Base-by-base conservation (phyloP, 768 basidiomycete genomes). In the Inosperma sp. region DNA sequence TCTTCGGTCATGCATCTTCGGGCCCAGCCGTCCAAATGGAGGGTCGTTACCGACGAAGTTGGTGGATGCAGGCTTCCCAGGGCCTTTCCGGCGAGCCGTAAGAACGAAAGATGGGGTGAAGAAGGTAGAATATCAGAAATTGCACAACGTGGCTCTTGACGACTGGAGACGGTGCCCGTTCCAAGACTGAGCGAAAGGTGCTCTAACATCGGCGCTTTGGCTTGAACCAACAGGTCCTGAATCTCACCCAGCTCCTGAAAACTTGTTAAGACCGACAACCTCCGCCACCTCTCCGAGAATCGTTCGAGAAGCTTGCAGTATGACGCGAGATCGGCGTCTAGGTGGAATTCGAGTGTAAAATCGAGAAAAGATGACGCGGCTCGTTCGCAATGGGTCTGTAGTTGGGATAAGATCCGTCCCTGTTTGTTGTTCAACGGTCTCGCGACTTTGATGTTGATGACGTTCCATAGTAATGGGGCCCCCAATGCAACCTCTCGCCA, bases 381-480 rank as follows among this genome's bases (percentile, higher is more conserved):
- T 23, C 73, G 70, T 13, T 48, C 51, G n/a, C 77, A 63, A 48
- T 75, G 68, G 8, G 66, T 66, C 9, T 64, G 54, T 12, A 76
- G 61, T 51, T 64, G 62, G 35, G 62, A 52, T 27, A 66, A 52
- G 13, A 64, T 52, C 33, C 56, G 53, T 21, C 31, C 45, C 7
- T 45, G 50, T 16, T 41, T 37, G 25, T 62, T 54, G 23, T 59
- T 59, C 23, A 46, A 52, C 14, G 59, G 53, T 12, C 64, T 59
- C 36, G n/a, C n/a, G 17, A 74, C 52, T 19, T 49, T 60, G 48
- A 74, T 54, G 23, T 65, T 51, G 51, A 78, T 68, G 26, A 57
- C 62, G 31, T 66, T 71, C 79, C 79, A 81, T 1, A 80, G 59
- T 3, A 72, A 59, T 3, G 75, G 72, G 0, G 70, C 75, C 10